A percentile compares a stretch with the other conserved stretches of the same genome.
phyloP scores from a whole-genome alignment of 805 yeast genomes.

The Metschnikowia continentalis region DNA sequence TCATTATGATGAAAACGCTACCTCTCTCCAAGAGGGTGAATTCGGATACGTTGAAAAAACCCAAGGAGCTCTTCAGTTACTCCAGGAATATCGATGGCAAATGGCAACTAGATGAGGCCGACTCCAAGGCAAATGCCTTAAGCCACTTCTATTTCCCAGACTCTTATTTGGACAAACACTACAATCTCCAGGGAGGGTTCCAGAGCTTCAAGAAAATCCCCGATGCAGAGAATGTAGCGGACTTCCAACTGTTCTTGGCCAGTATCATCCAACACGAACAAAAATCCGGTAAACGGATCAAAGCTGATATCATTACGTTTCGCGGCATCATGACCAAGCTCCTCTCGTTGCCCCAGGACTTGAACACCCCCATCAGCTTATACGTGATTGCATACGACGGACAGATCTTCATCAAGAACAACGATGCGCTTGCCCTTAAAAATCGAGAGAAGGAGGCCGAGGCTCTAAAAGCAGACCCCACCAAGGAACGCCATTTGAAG shows the following conservation, averaged over 20 bases:
- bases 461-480: slow-evolving; percentile 9
- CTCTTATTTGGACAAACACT: slow-evolving; percentile 50
- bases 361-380: slow-evolving; percentile 53
- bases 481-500: slow-evolving; percentile 28
- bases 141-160: slow-evolving; percentile 83
- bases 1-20: slow-evolving; percentile 28
- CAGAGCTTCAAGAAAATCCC: slow-evolving; percentile 54
- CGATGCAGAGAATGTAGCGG: slow-evolving; percentile 49
- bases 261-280: slow-evolving; percentile 58
- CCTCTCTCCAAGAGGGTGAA: slow-evolving; percentile 49
- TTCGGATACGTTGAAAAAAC: slow-evolving; percentile 74
- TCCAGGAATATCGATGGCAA: slow-evolving; percentile 56
- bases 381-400: slow-evolving; percentile 72
- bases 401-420: slow-evolving; percentile 59
- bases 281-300: slow-evolving; percentile 39
- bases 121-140: slow-evolving; percentile 48
- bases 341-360: slow-evolving; percentile 61
- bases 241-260: slow-evolving; percentile 53
- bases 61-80: slow-evolving; percentile 72
- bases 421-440: slow-evolving; percentile 35
- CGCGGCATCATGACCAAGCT: slow-evolving; percentile 79
- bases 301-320: slow-evolving; percentile 72
- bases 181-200: slow-evolving; percentile 66
- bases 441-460: slow-evolving; percentile 23
- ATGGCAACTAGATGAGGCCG: slow-evolving; percentile 34